Evolutionary conservation across 345 rosid genomes (phyloP).

Genomic region (Atalantia buxifolia): DNA sequence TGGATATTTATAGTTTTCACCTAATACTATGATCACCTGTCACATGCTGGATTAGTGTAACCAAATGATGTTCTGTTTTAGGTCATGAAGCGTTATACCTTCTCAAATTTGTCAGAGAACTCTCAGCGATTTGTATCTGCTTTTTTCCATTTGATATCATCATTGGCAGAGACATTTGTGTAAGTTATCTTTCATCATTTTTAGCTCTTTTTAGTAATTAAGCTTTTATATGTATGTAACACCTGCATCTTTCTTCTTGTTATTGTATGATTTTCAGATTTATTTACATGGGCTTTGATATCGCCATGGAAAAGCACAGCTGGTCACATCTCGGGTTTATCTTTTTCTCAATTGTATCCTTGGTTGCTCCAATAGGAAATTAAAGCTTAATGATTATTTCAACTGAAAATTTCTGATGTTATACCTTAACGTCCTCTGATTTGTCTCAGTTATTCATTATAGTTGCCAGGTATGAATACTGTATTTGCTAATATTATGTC

Average conservation of each 20-base stretch:
- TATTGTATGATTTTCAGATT: conserved; percentile 60
- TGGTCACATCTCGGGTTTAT: conserved; percentile 98
- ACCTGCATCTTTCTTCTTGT: conserved; percentile 7
- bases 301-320: conserved; percentile 97
- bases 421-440: conserved; percentile 46
- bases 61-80: conserved; percentile 21
- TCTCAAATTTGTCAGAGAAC: conserved; percentile 85
- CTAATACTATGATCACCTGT: not conserved
- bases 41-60: conserved; percentile 10
- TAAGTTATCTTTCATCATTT: conserved; percentile 28
- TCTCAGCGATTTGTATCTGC: conserved; percentile 92
- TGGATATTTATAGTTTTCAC: not conserved
- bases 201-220: conserved; percentile 11
- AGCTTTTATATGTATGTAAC: not conserved
- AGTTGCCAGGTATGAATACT: conserved; percentile 69
- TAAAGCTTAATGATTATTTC: not conserved
- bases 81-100: conserved; percentile 98
- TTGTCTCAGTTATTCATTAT: conserved; percentile 68
- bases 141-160: conserved; percentile 94
- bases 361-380: conserved; percentile 7
- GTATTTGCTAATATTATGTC: conserved; percentile 8
- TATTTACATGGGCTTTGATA: conserved; percentile 98
- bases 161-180: conserved; percentile 97
- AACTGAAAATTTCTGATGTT: conserved; percentile 20
- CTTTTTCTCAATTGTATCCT: conserved; percentile 98